Percentiles rank a stretch among this genome's conserved stretches.
These are phyloP conservation scores for Krasilnikovozyma curviuscula DNA, from an alignment of 768 basidiomycete species.

Conservation along the genomic window DNA sequence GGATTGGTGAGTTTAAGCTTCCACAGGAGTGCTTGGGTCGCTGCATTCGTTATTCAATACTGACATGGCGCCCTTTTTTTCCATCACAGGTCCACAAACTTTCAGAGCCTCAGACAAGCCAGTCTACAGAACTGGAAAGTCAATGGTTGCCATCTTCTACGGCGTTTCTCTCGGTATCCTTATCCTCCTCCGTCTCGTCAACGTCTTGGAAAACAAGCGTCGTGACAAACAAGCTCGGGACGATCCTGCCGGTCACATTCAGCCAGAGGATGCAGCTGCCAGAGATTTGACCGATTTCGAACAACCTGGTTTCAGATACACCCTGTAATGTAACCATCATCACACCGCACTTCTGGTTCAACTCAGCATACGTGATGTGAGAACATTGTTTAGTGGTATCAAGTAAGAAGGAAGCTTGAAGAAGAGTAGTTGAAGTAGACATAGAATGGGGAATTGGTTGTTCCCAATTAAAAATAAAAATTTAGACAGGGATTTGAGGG, in stretches of 20 bases:
- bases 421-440: too few species aligned
- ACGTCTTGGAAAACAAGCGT: slow-evolving; percentile 1
- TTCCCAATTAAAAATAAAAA: too few species aligned
- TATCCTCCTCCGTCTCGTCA: slow-evolving; percentile 9
- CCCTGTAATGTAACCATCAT: too few species aligned
- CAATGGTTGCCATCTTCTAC: slow-evolving; percentile 12
- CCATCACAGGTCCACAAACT: slow-evolving; percentile 2
- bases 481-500: too few species aligned
- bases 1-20: neutral
- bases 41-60: neutral
- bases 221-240: neutral
- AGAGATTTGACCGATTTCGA: slow-evolving; percentile 15
- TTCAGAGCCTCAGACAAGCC: slow-evolving; percentile 8
- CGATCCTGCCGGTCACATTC: slow-evolving; percentile 3
- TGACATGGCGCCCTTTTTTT: neutral
- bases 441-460: too few species aligned
- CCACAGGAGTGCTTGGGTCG: neutral
- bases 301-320: slow-evolving; percentile 14
- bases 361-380: too few species aligned
- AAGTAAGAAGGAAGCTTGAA: too few species aligned
- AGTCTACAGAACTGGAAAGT: slow-evolving; percentile 9
- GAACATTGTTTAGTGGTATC: too few species aligned
- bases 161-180: slow-evolving; percentile 12
- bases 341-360: too few species aligned
- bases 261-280: slow-evolving; percentile 11